These are phyloP conservation scores for Globisporangium barbulae DNA, from an alignment of 352 stramenopile genomes.

Conservation along the genomic window DNA sequence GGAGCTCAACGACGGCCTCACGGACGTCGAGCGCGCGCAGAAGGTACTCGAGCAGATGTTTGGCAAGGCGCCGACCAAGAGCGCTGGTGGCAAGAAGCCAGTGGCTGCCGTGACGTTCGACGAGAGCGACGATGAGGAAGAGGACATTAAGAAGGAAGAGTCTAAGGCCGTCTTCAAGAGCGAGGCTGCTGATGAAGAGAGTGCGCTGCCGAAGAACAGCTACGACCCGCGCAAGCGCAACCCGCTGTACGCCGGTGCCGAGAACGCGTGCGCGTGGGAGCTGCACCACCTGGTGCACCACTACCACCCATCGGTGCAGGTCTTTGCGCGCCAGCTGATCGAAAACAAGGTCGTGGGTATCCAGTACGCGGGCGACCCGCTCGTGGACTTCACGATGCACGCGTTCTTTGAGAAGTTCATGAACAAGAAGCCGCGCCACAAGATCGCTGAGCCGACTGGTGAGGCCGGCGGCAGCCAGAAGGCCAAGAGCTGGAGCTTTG, in stretches of 20 bases:
- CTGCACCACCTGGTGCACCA: slow-evolving; percentile 89
- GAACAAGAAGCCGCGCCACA: slow-evolving; percentile 94
- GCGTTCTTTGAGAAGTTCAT: slow-evolving; percentile 99
- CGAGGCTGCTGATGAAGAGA: not conserved
- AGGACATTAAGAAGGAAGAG: slow-evolving; percentile 7
- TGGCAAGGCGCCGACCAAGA: slow-evolving; percentile 24
- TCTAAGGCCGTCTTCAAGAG: slow-evolving; percentile 6
- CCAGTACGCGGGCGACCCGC: slow-evolving; percentile 93
- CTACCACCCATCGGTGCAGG: slow-evolving; percentile 96
- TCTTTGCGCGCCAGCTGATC: slow-evolving; percentile 88
- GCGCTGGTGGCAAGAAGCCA: slow-evolving; percentile 12
- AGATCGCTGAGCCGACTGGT: slow-evolving; percentile 17
- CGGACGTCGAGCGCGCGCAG: slow-evolving; percentile 45
- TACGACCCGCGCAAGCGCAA: slow-evolving; percentile 90
- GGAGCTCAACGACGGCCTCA: slow-evolving; percentile 39
- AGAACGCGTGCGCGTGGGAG: slow-evolving; percentile 90
- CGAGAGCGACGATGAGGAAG: slow-evolving; percentile 28
- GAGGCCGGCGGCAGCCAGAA: slow-evolving; percentile 17
- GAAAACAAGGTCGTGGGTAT: slow-evolving; percentile 57
- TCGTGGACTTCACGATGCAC: slow-evolving; percentile 96
- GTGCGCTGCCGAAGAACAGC: slow-evolving; percentile 15
- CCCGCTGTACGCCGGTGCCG: slow-evolving; percentile 73
- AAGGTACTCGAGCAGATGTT: slow-evolving; percentile 72
- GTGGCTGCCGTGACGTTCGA: slow-evolving; percentile 28
- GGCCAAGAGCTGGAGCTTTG: slow-evolving; percentile 68